Conservation (phyloP, 1,284 basidiomycete genomes). For the Blastosporella zonata region DNA sequence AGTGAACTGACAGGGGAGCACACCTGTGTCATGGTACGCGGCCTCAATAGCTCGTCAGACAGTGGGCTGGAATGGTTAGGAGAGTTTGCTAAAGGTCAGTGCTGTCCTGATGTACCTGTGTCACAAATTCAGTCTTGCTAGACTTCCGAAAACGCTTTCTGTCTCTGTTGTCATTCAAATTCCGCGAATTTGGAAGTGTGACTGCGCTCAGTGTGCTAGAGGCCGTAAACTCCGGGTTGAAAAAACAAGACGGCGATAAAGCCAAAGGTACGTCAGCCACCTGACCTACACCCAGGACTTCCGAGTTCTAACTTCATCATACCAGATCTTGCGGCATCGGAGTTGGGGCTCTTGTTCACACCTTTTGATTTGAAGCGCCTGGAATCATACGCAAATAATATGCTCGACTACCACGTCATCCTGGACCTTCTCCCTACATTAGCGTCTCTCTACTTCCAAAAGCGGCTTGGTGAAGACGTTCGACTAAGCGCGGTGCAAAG, state of each 20-base stretch:
- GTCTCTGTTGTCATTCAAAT: conserved; percentile 87
- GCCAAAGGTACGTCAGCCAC: conserved; percentile 37
- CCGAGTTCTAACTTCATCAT: neutral
- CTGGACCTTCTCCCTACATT: conserved; percentile 87
- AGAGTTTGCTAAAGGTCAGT: conserved; percentile 85
- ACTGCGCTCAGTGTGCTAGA: conserved; percentile 88
- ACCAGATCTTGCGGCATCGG: conserved; percentile 56
- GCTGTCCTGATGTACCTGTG: neutral
- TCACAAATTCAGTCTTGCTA: conserved; percentile 27
- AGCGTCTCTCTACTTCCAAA: conserved; percentile 82
- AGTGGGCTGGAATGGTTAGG: conserved; percentile 77
- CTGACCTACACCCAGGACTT: neutral
- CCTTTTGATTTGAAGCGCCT: conserved; percentile 97
- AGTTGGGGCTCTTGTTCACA: conserved; percentile 74
- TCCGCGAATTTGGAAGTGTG: conserved; percentile 89
- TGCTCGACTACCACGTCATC: conserved; percentile 95
- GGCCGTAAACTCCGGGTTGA: conserved; percentile 70
- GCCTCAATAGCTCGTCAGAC: conserved; percentile 68
- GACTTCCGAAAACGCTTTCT: conserved; percentile 94
- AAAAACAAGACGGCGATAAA: conserved; percentile 43
- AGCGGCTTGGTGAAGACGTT: conserved; percentile 57
- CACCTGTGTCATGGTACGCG: conserved; percentile 89
- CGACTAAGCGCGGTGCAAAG: conserved; percentile 83
- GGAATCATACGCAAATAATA: conserved; percentile 93
- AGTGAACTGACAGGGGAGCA: conserved; percentile 98